Evolutionary conservation across 192 early-diverging fungal species (phyloP).

Genomic region (Spizellomyces punctatus): DNA sequence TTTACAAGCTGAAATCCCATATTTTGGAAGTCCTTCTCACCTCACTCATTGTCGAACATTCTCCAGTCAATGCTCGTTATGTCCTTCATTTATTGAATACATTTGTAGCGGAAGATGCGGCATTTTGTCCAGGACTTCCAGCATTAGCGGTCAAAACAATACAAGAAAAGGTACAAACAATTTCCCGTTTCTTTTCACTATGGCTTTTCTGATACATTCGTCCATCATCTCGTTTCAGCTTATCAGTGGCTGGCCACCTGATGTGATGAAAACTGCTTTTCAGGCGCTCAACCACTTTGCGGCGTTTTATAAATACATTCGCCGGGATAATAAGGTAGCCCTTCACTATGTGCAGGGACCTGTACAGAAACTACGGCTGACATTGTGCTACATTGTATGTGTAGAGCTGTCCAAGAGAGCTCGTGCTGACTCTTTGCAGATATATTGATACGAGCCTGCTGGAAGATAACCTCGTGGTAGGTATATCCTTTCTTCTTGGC

Average conservation of each 20-base stretch:
- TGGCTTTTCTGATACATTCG: neutral
- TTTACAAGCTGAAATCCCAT: conserved; percentile 68
- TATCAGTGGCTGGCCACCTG: conserved; percentile 30
- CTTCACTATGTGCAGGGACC: neutral
- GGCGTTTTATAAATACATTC: conserved; percentile 60
- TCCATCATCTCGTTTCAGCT: neutral
- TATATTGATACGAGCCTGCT: conserved; percentile 69
- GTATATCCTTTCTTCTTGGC: neutral
- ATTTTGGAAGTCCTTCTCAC: conserved; percentile 68
- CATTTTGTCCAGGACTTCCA: conserved; percentile 72
- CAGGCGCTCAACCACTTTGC: conserved; percentile 28
- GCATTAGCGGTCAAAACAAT: conserved; percentile 69
- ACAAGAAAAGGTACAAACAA: conserved; percentile 70
- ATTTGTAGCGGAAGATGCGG: conserved; percentile 75
- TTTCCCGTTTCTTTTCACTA: neutral
- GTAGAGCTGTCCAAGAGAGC: conserved; percentile 67
- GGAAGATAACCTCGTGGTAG: conserved; percentile 59
- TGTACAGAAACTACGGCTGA: neutral
- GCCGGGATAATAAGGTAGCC: conserved; percentile 66
- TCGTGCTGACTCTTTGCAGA: conserved; percentile 69
- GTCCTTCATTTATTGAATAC: conserved; percentile 69
- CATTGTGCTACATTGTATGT: neutral
- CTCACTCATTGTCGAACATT: conserved; percentile 66
- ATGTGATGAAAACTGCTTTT: conserved; percentile 39
- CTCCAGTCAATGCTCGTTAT: conserved; percentile 65